These are phyloP conservation scores for Scedosporium aurantiacum DNA, from an alignment of 2,329 filamentous ascomycete species.

Conservation along the genomic window DNA sequence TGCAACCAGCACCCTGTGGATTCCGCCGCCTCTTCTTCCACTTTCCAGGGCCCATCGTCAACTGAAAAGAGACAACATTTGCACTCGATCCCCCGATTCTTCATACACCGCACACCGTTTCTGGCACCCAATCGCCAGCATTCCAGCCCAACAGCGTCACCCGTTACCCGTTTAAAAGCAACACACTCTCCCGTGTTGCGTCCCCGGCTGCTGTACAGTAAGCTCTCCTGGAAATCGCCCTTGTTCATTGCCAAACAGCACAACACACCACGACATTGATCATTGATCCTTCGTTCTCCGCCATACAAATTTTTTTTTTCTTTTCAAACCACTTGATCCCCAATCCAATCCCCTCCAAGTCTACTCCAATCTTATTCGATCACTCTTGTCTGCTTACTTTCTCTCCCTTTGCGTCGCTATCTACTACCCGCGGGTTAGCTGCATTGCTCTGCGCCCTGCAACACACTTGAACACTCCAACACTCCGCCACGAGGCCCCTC, in stretches of 20 bases:
- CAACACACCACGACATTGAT: too few relatives aligned
- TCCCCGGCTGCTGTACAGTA: neutral
- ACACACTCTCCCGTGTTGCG: neutral
- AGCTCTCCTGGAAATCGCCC: neutral
- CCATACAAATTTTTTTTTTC: neutral
- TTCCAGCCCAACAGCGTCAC: slow-evolving; percentile 7
- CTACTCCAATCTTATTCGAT: neutral
- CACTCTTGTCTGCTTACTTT: neutral
- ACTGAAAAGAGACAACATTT: neutral
- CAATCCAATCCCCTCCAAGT: neutral
- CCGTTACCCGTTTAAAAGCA: slow-evolving; percentile 1
- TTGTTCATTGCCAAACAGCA: neutral
- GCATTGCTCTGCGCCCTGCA: neutral
- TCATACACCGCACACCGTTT: slow-evolving; percentile 1
- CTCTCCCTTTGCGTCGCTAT: neutral
- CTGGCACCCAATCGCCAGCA: slow-evolving; percentile 6
- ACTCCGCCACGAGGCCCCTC: neutral
- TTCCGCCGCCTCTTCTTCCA: neutral
- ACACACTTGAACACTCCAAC: neutral
- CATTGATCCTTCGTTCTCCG: neutral
- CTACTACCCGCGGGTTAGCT: neutral
- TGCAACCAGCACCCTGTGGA: neutral
- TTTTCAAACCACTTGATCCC: neutral
- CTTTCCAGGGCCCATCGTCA: neutral
- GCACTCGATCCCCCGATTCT: neutral